Percentiles rank a stretch among this genome's conserved stretches.
phyloP scores from a whole-genome alignment of 129 eudicot species.

The Kitagawia praeruptora region DNA sequence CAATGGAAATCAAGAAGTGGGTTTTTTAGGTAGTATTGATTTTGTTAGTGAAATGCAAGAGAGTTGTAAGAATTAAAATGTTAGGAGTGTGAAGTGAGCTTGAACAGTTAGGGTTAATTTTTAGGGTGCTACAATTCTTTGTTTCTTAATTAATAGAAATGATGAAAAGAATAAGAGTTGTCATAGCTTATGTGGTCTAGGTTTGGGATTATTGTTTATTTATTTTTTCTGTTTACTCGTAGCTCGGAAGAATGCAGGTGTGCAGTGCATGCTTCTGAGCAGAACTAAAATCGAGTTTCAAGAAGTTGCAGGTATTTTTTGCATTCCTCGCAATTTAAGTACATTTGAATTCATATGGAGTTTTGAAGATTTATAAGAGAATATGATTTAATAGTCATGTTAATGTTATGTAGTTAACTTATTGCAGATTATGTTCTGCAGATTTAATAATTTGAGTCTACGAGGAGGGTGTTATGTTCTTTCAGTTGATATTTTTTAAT shows the following conservation, averaged over 20 bases:
- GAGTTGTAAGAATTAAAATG: background rate
- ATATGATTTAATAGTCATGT: background rate
- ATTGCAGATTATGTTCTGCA: background rate
- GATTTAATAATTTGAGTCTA: background rate
- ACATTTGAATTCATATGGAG: background rate
- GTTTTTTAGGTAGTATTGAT: background rate
- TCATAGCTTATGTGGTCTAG: background rate
- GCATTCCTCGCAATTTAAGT: background rate
- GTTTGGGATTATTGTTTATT: conserved; percentile 6
- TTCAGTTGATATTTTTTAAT: background rate
- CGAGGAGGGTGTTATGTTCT: background rate
- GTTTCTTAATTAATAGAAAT: background rate
- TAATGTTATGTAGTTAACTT: background rate
- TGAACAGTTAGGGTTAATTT: conserved; percentile 5
- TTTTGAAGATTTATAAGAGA: background rate
- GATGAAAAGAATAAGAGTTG: background rate
- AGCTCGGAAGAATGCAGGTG: background rate
- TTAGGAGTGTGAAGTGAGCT: conserved; percentile 1
- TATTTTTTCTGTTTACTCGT: background rate
- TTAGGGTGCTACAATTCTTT: background rate
- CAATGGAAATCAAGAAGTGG: conserved; percentile 5
- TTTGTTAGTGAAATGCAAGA: background rate
- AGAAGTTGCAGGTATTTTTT: conserved; percentile 9
- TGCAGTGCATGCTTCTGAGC: conserved; percentile 7
- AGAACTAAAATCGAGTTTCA: background rate